These are phyloP conservation scores for Penicillium sp. DNA, from an alignment of 2,329 filamentous ascomycete species.

Conservation along the genomic window DNA sequence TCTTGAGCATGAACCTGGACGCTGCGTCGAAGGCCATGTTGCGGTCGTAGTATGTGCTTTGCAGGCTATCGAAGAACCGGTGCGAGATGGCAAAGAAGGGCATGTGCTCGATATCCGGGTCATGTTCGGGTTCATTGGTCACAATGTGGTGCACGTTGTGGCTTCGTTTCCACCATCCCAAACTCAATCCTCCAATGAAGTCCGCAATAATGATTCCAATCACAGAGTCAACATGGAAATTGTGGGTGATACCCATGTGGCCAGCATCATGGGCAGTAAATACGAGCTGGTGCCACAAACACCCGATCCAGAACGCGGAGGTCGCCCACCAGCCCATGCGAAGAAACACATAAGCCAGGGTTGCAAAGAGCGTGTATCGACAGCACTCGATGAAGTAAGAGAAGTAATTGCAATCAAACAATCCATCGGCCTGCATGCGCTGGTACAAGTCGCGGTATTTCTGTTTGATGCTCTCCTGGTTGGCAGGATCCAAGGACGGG, in stretches of 20 bases:
- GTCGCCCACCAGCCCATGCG: conserved; percentile 63
- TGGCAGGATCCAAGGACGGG: conserved; percentile 68
- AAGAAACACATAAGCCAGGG: conserved; percentile 60
- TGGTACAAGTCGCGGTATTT: conserved; percentile 80
- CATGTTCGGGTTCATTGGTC: conserved; percentile 91
- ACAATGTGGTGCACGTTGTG: conserved; percentile 98
- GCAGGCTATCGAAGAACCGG: conserved; percentile 68
- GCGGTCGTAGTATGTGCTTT: conserved; percentile 79
- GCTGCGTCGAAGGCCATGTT: conserved; percentile 73
- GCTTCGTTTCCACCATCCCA: conserved; percentile 96
- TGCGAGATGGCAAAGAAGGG: conserved; percentile 87
- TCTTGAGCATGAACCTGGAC: conserved; percentile 67
- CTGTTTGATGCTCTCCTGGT: conserved; percentile 69
- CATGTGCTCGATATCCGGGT: conserved; percentile 90
- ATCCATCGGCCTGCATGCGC: conserved; percentile 67
- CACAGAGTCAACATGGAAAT: conserved; percentile 75
- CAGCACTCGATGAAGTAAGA: conserved; percentile 72
- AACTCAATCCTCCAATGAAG: conserved; percentile 80
- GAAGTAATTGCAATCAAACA: conserved; percentile 81
- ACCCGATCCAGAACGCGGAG: conserved; percentile 72
- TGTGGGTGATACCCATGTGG: conserved; percentile 95
- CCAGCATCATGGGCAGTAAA: conserved; percentile 94
- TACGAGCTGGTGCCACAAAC: conserved; percentile 90
- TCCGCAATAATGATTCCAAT: conserved; percentile 90
- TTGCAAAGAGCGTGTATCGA: conserved; percentile 69